These are phyloP conservation scores for Talaromyces piceae DNA, from an alignment of 2,329 filamentous ascomycete species.

Conservation along the genomic window DNA sequence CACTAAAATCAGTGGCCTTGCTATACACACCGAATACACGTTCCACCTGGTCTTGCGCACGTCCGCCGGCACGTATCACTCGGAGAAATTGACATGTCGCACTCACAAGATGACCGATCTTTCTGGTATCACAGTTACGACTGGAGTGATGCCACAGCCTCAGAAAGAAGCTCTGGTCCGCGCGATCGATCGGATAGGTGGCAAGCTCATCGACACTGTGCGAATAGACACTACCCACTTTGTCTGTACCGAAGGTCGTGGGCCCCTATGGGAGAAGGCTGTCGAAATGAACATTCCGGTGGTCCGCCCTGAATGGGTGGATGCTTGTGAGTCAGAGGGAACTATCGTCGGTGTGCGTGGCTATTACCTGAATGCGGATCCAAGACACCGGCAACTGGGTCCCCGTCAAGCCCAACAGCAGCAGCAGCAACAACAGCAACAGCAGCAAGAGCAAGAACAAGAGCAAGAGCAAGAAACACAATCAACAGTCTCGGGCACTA, in stretches of 20 bases:
- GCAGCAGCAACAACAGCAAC: conserved; percentile 22
- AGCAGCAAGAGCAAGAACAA: conserved; percentile 5
- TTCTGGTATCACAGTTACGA: conserved; percentile 88
- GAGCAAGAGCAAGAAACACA: conserved; percentile 1
- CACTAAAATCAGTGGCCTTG: conserved; percentile 93
- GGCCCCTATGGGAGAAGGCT: conserved; percentile 89
- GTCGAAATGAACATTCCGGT: conserved; percentile 97
- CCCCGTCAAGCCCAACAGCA: conserved; percentile 26
- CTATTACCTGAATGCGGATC: conserved; percentile 88
- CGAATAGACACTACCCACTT: conserved; percentile 98
- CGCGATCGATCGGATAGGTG: conserved; percentile 81
- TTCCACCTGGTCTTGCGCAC: conserved; percentile 92
- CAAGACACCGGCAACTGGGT: conserved; percentile 49
- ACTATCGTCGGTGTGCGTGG: conserved; percentile 89
- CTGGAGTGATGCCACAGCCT: conserved; percentile 70
- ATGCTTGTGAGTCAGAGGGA: conserved; percentile 89
- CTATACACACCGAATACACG: conserved; percentile 92
- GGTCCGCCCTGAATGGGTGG: conserved; percentile 92
- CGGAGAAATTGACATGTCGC: conserved; percentile 74
- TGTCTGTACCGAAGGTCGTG: conserved; percentile 87
- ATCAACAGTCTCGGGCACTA: conserved; percentile 3
- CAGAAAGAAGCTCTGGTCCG: conserved; percentile 64
- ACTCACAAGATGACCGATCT: conserved; percentile 99
- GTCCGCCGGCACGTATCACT: conserved; percentile 76
- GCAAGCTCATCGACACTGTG: conserved; percentile 81